phyloP scores from a whole-genome alignment of 306 rosid genomes.

The Prunus dulcis region DNA sequence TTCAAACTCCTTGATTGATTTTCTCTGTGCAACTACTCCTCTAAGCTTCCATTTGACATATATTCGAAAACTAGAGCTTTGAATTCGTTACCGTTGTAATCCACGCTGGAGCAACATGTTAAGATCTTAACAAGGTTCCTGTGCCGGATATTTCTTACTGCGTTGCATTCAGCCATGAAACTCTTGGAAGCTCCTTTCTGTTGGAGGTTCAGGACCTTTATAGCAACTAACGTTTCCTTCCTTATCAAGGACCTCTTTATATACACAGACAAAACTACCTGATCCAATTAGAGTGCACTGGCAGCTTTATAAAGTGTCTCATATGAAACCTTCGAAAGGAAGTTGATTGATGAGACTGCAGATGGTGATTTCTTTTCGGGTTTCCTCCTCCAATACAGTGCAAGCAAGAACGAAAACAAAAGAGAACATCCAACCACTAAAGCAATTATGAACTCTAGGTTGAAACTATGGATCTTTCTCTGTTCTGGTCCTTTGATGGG shows the following conservation, averaged over 20 bases:
- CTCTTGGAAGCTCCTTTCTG: constrained; percentile 42
- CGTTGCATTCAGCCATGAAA: constrained; percentile 38
- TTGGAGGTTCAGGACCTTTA: constrained; percentile 43
- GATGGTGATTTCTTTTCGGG: background rate
- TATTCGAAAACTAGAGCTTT: constrained; percentile 37
- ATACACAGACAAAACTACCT: constrained; percentile 40
- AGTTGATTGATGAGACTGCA: background rate
- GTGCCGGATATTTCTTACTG: constrained; percentile 32
- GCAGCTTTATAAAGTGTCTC: constrained; percentile 14
- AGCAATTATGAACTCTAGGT: background rate
- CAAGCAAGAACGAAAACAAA: background rate
- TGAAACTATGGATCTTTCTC: background rate
- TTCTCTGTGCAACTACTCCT: constrained; percentile 28
- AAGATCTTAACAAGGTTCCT: constrained; percentile 47
- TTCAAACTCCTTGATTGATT: constrained; percentile 15
- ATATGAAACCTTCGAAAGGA: constrained; percentile 2
- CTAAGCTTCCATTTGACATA: constrained; percentile 39
- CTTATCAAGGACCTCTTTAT: constrained; percentile 28
- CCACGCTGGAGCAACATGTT: constrained; percentile 29
- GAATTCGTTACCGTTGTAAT: constrained; percentile 32
- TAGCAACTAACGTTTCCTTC: constrained; percentile 20
- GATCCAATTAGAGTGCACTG: constrained; percentile 28
- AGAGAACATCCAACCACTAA: background rate
- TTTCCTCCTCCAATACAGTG: background rate
- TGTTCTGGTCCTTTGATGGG: background rate